Conservation (phyloP, 2,329 filamentous ascomycete species). For the Penicillium sp. region DNA sequence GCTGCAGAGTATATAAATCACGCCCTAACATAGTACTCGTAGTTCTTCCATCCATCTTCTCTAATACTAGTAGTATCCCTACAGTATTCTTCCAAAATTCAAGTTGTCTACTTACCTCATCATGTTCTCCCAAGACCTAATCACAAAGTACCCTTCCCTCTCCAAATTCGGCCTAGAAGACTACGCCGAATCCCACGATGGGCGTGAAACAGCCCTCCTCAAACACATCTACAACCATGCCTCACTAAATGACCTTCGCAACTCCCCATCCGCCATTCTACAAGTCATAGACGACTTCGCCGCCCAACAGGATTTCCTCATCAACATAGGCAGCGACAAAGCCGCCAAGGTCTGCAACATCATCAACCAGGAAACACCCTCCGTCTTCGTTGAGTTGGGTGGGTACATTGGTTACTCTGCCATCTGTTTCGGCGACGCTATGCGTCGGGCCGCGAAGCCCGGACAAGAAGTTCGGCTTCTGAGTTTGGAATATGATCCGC, state of each 20-base stretch:
- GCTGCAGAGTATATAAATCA: background rate
- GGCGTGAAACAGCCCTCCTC: conserved; percentile 12
- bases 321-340: conserved; percentile 19
- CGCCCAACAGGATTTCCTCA: conserved; percentile 14
- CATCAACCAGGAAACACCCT: conserved; percentile 11
- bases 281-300: conserved; percentile 18
- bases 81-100: no score
- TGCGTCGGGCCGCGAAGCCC: conserved; percentile 3
- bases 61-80: no score
- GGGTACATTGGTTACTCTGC: conserved; percentile 19
- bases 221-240: conserved; percentile 16
- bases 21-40: no score
- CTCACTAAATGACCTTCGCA: conserved; percentile 10
- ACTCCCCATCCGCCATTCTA: conserved; percentile 11
- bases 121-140: background rate
- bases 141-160: background rate
- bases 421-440: conserved; percentile 12
- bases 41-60: no score
- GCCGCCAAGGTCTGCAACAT: conserved; percentile 7
- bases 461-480: background rate
- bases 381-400: conserved; percentile 14
- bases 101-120: background rate
- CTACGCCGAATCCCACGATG: conserved; percentile 15
- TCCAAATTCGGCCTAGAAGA: background rate
- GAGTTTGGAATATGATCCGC: conserved; percentile 16